These are phyloP conservation scores for Pulicaria dysenterica DNA, from an alignment of 129 eudicot species.

Conservation along the genomic window DNA sequence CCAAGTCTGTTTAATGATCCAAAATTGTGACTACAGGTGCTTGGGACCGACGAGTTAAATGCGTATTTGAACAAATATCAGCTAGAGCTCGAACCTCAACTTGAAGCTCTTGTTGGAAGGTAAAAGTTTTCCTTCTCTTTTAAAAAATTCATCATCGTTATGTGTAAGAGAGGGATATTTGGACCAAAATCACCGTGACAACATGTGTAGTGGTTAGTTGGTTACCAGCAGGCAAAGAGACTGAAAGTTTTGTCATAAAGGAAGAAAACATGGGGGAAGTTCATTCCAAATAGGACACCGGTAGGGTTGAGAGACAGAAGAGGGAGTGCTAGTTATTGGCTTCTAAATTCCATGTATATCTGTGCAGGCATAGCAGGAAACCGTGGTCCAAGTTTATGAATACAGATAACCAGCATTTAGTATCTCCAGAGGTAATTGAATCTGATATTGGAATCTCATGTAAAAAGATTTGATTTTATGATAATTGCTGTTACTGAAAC, in stretches of 20 bases:
- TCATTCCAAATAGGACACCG: no score
- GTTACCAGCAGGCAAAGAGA: background rate
- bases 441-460: background rate
- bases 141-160: background rate
- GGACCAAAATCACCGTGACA: no score
- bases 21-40: constrained; percentile 57
- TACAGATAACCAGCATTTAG: constrained; percentile 93
- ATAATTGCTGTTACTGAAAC: background rate
- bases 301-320: background rate
- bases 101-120: constrained; percentile 99
- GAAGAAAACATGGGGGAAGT: background rate
- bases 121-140: constrained; percentile 4
- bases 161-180: no score
- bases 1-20: constrained; percentile 7
- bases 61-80: constrained; percentile 91
- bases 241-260: background rate
- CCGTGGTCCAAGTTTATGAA: constrained; percentile 94
- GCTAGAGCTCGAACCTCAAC: constrained; percentile 95
- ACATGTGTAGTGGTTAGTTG: no score
- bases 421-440: constrained; percentile 72
- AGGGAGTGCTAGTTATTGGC: background rate
- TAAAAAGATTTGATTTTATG: constrained; percentile 4
- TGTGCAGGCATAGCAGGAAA: constrained; percentile 90
- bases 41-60: constrained; percentile 97
- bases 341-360: background rate